Evolutionary conservation across 2,329 filamentous ascomycete species (phyloP).

Genomic region (Dactylellina drechsleri): DNA sequence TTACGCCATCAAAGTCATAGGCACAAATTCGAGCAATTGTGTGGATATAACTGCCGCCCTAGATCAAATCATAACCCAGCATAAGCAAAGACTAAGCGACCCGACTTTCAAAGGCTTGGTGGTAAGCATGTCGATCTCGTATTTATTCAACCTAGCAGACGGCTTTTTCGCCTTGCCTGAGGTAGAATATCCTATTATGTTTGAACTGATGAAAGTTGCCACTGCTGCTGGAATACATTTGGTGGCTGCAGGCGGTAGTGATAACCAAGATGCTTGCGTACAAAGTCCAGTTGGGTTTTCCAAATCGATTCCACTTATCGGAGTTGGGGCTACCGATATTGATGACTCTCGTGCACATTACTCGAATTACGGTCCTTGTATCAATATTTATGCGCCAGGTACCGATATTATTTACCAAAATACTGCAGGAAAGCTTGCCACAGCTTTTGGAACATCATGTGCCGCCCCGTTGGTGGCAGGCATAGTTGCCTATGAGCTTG

Average conservation of each 20-base stretch:
- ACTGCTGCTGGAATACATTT: conserved; percentile 21
- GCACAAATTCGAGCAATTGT: conserved; percentile 60
- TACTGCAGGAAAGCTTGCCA: background rate
- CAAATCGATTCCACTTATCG: conserved; percentile 9
- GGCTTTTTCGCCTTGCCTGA: background rate
- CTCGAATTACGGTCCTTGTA: conserved; percentile 25
- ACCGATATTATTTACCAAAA: conserved; percentile 26
- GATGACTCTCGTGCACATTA: background rate
- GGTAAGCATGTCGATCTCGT: conserved; percentile 21
- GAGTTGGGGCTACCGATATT: conserved; percentile 15
- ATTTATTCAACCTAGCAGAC: background rate
- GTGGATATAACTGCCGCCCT: conserved; percentile 58
- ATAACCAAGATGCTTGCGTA: conserved; percentile 14
- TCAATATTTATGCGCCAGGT: conserved; percentile 24
- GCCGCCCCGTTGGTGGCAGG: conserved; percentile 21
- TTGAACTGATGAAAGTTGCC: background rate
- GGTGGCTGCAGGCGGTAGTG: conserved; percentile 4
- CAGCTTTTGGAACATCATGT: conserved; percentile 6
- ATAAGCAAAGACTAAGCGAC: conserved; percentile 62
- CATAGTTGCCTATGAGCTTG: conserved; percentile 23
- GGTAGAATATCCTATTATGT: background rate
- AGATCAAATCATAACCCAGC: conserved; percentile 63
- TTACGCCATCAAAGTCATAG: conserved; percentile 58
- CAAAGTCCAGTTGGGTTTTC: conserved; percentile 9
- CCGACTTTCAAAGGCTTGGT: conserved; percentile 11